phyloP scores from a whole-genome alignment of 345 rosid genomes.

The Gossypium ekmanianum region DNA sequence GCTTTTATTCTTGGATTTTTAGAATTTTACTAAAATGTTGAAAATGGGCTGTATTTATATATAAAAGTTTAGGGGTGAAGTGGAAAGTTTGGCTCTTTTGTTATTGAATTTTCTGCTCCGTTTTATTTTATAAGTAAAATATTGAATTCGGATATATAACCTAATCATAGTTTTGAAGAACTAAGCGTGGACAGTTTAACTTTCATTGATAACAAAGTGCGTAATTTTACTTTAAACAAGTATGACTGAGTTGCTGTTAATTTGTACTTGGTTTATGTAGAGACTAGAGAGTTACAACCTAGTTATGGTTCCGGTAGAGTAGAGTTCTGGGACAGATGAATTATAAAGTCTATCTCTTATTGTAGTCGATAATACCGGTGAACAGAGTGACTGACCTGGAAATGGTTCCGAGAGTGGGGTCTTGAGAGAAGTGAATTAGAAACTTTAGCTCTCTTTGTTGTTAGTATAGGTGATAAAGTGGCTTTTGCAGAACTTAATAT shows the following conservation, averaged over 20 bases:
- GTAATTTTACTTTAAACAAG: neutral
- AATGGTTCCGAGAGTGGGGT: neutral
- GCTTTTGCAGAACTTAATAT: neutral
- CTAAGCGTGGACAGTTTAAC: neutral
- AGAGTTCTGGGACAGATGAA: neutral
- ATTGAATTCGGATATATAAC: neutral
- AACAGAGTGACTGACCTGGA: constrained; percentile 5
- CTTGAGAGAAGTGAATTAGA: neutral
- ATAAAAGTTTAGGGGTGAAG: neutral
- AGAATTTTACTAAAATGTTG: neutral
- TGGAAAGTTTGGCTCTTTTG: neutral
- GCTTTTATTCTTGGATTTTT: neutral
- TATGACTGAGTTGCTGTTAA: neutral
- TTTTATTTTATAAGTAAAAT: neutral
- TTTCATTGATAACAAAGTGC: neutral
- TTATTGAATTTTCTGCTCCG: neutral
- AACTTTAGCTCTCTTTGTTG: neutral
- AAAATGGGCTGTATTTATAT: neutral
- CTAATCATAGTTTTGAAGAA: neutral
- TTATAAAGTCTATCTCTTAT: neutral
- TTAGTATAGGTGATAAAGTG: neutral
- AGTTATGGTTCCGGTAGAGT: neutral
- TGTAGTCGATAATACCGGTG: neutral
- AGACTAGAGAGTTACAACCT: neutral
- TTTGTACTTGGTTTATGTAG: neutral